phyloP scores from a whole-genome alignment of 192 early-diverging fungal genomes.

The Coemansia aciculifera region DNA sequence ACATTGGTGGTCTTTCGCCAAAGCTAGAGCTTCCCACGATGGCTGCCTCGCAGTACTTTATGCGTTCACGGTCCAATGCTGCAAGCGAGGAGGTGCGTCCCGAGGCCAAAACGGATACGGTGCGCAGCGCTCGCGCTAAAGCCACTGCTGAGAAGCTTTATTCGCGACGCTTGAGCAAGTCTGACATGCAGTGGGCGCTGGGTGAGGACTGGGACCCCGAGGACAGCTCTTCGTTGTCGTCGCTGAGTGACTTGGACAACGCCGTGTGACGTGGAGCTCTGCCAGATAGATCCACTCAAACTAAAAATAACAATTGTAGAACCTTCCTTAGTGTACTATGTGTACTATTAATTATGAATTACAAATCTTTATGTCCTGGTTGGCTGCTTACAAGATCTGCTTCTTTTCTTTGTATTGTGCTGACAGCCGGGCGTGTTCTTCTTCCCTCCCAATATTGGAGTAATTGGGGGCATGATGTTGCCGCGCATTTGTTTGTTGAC shows the following conservation, averaged over 20 bases:
- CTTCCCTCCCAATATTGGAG: background rate
- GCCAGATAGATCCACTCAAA: background rate
- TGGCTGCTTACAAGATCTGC: too few relatives aligned
- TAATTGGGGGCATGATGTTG: background rate
- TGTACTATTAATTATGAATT: background rate
- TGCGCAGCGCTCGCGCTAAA: constrained; percentile 42
- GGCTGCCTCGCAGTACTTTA: constrained; percentile 38
- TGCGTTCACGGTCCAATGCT: constrained; percentile 48
- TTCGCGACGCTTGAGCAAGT: constrained; percentile 45
- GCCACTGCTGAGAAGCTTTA: constrained; percentile 39
- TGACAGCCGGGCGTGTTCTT: background rate
- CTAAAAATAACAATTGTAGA: constrained; percentile 15
- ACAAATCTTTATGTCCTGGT: background rate
- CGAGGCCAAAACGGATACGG: constrained; percentile 45
- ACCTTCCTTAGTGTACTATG: constrained; percentile 8
- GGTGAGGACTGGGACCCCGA: constrained; percentile 54
- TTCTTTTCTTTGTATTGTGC: too few relatives aligned
- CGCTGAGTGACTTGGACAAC: constrained; percentile 32
- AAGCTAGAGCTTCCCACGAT: constrained; percentile 11
- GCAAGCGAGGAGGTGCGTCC: constrained; percentile 52
- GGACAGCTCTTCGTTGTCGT: constrained; percentile 41
- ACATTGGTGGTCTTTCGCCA: background rate
- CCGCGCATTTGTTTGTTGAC: background rate
- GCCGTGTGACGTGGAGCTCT: background rate
- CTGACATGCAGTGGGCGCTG: constrained; percentile 54